Percentiles rank a stretch among this genome's conserved stretches.
Evolutionary conservation across 2,329 filamentous ascomycete species (phyloP).

Genomic region (Piedraia hortae): DNA sequence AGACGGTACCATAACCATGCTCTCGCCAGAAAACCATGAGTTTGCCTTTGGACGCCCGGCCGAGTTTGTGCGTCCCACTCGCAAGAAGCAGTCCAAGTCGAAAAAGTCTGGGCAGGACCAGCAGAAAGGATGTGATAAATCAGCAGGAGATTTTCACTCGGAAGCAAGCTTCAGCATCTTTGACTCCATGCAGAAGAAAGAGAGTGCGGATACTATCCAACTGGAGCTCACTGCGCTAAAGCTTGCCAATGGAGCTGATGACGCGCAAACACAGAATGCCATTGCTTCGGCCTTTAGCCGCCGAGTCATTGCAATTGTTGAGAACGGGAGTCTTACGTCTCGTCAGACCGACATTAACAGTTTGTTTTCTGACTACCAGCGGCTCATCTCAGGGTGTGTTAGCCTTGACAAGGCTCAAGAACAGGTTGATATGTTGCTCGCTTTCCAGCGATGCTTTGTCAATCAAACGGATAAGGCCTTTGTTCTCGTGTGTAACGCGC

Average conservation of each 20-base stretch:
- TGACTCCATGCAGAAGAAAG: conserved; percentile 49
- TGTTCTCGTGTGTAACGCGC: conserved; percentile 51
- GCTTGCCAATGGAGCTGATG: conserved; percentile 70
- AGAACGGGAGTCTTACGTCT: conserved; percentile 14
- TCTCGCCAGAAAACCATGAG: conserved; percentile 15
- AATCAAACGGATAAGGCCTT: conserved; percentile 39
- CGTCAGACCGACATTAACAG: conserved; percentile 14
- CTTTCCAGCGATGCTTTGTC: conserved; percentile 54
- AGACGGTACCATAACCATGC: conserved; percentile 19
- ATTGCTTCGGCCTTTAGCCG: conserved; percentile 67
- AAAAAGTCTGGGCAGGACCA: conserved; percentile 12
- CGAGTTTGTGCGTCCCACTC: no score
- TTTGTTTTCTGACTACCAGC: conserved; percentile 25
- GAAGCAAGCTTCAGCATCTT: conserved; percentile 71
- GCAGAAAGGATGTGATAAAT: conserved; percentile 34
- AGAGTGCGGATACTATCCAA: conserved; percentile 58
- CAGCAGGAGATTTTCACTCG: conserved; percentile 43
- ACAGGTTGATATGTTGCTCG: conserved; percentile 61
- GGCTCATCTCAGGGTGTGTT: conserved; percentile 30
- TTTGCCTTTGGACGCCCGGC: conserved; percentile 19
- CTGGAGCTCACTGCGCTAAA: conserved; percentile 85
- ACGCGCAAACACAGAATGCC: conserved; percentile 63
- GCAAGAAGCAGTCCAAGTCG: conserved; percentile 7
- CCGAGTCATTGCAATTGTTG: conserved; percentile 42
- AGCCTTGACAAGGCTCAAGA: conserved; percentile 26